Base-by-base conservation (phyloP, 345 rosid species). In the Heritiera littoralis region DNA sequence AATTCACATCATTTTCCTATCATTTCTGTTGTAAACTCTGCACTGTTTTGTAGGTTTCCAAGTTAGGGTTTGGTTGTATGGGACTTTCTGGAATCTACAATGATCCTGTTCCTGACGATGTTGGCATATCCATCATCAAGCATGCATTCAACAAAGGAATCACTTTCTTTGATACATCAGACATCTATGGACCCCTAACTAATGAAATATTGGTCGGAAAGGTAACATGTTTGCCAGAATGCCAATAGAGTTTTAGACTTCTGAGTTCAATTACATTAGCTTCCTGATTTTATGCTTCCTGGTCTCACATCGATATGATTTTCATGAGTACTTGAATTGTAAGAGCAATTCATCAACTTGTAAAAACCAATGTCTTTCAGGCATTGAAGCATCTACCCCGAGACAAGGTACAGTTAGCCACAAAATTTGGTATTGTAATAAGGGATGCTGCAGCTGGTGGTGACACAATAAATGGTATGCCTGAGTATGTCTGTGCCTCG, bases 31-130 rank as follows among this genome's bases (percentile, higher is more conserved):
- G 68, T 32, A 6, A 35, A 64, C 4, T 32, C 67, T 14, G 28
- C 28, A 63, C 30, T 61, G 6, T 41, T 51, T 9, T 51, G 45
- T 51, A 86, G 86, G 86, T 86, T 10, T 86, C 89, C 7, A 86
- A 82, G 76, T 56, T 84, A 74, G 87, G 87, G 7, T 86, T 84
- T 74, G 87, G 87, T 4, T 86, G 89, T 71, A 77, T 83, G 83
- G 84, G 86, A 20, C 81, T 86, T 2, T 15, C 75, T 7, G 86
- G 80, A 45, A 4, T 0, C 1, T 82, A 82, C 80, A 86, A 81
- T 54, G 78, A 69, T 67, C 84, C 89, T 2, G 20, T 79, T 15
- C 66, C 87, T 15, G 87, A 80, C 4, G 87, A 82, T 23, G 81
- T 30, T 28, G 84, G 84, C 30, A 79, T 86, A 30, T 41, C 87